Percentiles rank a stretch among this genome's conserved stretches.
These are phyloP conservation scores for Aureobasidium uvarum DNA, from an alignment of 2,329 filamentous ascomycete species.

Conservation along the genomic window DNA sequence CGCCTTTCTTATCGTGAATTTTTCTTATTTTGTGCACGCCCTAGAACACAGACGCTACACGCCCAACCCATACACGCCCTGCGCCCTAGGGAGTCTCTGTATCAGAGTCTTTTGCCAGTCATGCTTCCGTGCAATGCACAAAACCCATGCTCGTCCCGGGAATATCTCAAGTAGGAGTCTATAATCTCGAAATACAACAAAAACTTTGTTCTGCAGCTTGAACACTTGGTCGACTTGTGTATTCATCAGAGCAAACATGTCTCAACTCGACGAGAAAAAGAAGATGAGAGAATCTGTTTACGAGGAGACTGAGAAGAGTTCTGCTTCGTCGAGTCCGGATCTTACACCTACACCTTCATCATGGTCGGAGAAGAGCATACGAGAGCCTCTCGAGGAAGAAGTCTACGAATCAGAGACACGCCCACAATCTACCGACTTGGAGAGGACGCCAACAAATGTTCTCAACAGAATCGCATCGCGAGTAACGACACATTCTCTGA, in stretches of 20 bases:
- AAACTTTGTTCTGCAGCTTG: not conserved
- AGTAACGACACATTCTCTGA: constrained; percentile 38
- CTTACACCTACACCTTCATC: constrained; percentile 10
- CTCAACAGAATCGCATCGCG: constrained; percentile 39
- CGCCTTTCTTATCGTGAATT: constrained; percentile 9
- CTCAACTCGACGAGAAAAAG: not conserved
- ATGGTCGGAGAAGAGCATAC: constrained; percentile 18
- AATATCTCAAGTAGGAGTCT: not conserved
- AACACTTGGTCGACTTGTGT: not conserved
- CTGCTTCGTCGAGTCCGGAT: constrained; percentile 3
- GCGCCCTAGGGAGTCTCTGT: constrained; percentile 22
- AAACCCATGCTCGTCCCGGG: constrained; percentile 16
- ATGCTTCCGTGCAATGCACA: not conserved
- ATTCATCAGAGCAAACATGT: not conserved
- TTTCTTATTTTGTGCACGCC: constrained; percentile 16
- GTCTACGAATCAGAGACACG: not conserved
- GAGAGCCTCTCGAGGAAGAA: not conserved
- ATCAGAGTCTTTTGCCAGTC: not conserved
- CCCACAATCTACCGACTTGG: constrained; percentile 5
- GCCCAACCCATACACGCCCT: constrained; percentile 21
- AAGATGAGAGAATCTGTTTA: not conserved
- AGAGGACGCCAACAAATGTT: constrained; percentile 30
- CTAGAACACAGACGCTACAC: constrained; percentile 17
- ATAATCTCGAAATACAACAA: constrained; percentile 11
- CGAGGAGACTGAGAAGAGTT: constrained; percentile 3